Percentiles rank a stretch among this genome's conserved stretches.
Evolutionary conservation across 495 filamentous ascomycete species (phyloP).

Genomic region (Parachaetomium inaequale): DNA sequence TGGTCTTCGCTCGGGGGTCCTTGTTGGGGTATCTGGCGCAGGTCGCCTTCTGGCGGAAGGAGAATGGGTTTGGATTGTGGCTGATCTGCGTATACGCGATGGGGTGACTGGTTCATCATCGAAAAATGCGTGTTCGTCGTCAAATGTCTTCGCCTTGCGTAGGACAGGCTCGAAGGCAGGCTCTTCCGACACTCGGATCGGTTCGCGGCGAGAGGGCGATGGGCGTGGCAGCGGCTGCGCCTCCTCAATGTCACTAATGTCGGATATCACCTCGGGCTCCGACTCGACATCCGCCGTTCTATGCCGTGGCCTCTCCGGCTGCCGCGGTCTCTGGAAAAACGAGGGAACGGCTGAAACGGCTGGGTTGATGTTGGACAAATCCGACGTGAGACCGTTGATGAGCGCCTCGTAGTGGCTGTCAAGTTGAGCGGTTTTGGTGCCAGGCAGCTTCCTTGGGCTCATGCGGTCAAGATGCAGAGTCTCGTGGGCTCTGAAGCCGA

Average conservation of each 20-base stretch:
- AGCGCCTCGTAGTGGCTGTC: conserved; percentile 45
- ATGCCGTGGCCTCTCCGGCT: conserved; percentile 9
- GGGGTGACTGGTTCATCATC: conserved; percentile 13
- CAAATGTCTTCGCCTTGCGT: conserved; percentile 21
- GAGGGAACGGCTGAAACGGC: conserved; percentile 10
- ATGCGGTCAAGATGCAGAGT: conserved; percentile 31
- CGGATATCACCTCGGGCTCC: conserved; percentile 39
- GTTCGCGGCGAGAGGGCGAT: conserved; percentile 20
- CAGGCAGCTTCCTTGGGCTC: conserved; percentile 29
- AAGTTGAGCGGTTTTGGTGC: conserved; percentile 18
- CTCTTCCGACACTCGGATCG: conserved; percentile 15
- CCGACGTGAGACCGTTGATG: conserved; percentile 38
- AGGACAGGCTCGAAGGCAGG: conserved; percentile 21
- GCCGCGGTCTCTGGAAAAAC: conserved; percentile 29
- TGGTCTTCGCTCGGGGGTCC: conserved; percentile 12
- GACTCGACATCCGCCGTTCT: conserved; percentile 12
- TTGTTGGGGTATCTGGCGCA: conserved; percentile 1
- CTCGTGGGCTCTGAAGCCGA: conserved; percentile 50
- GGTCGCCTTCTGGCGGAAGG: not conserved
- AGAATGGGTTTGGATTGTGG: conserved; percentile 20
- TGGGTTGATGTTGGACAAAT: conserved; percentile 35
- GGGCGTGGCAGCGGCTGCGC: conserved; percentile 22
- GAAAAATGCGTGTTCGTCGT: conserved; percentile 8
- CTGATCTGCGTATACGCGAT: conserved; percentile 21
- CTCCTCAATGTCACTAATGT: conserved; percentile 45